Conservation (phyloP, 2,329 filamentous ascomycete species). For the Botryotinia calthae region DNA sequence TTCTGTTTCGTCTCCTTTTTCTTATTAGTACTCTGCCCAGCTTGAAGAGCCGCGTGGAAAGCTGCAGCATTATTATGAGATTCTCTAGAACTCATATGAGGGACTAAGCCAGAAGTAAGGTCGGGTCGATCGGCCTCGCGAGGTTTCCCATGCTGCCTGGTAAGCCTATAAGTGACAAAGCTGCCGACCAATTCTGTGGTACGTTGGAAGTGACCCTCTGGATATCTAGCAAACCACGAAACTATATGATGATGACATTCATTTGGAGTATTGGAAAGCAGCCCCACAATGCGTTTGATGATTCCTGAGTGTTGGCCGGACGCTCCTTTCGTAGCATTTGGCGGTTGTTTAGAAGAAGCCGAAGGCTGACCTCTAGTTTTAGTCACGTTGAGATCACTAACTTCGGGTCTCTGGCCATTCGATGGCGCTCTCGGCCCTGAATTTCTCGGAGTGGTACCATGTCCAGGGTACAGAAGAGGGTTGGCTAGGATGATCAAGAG, state of each 20-base stretch:
- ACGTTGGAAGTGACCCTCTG: constrained; percentile 64
- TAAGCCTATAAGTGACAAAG: constrained; percentile 79
- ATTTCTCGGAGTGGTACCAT: constrained; percentile 10
- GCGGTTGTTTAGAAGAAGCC: constrained; percentile 17
- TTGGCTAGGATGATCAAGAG: constrained; percentile 76
- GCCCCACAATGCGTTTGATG: constrained; percentile 78
- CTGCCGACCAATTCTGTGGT: constrained; percentile 74
- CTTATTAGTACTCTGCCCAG: constrained; percentile 67
- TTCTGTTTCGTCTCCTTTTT: constrained; percentile 55
- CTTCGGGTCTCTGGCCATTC: constrained; percentile 7
- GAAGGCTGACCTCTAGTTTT: constrained; percentile 15
- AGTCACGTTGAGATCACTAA: neutral
- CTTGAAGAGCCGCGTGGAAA: constrained; percentile 67
- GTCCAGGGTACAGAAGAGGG: constrained; percentile 63
- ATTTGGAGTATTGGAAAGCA: constrained; percentile 72
- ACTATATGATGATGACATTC: constrained; percentile 76
- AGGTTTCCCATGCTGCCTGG: constrained; percentile 67
- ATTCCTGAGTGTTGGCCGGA: constrained; percentile 74
- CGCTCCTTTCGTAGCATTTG: constrained; percentile 32
- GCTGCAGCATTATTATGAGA: constrained; percentile 48
- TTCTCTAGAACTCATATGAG: constrained; percentile 59
- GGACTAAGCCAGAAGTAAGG: constrained; percentile 65
- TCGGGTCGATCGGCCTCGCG: constrained; percentile 55
- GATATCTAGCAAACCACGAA: constrained; percentile 72
- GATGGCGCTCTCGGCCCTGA: constrained; percentile 17